A percentile compares a stretch with the other conserved stretches of the same genome.
These are phyloP conservation scores for Phaeosphaeria sp. DNA, from an alignment of 2,329 filamentous ascomycete species.

Conservation along the genomic window DNA sequence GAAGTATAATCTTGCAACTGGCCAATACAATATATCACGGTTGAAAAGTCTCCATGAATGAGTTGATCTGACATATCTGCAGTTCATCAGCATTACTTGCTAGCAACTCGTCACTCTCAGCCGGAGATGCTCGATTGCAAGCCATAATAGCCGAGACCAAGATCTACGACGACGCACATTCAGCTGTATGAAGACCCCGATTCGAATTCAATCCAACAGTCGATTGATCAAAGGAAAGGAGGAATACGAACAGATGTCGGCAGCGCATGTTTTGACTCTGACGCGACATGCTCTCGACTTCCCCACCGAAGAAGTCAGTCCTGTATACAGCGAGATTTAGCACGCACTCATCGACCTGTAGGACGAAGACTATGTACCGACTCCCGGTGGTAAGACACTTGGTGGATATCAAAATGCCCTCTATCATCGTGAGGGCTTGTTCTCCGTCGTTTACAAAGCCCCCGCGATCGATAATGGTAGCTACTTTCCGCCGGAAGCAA, in stretches of 20 bases:
- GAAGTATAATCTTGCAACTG: background rate
- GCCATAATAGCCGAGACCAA: slow-evolving; percentile 72
- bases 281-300: slow-evolving; percentile 28
- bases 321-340: background rate
- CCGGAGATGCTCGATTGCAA: slow-evolving; percentile 58
- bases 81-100: slow-evolving; percentile 59
- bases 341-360: slow-evolving; percentile 10
- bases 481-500: slow-evolving; percentile 32
- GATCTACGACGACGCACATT: slow-evolving; percentile 64
- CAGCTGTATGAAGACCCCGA: slow-evolving; percentile 56
- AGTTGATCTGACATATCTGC: slow-evolving; percentile 16
- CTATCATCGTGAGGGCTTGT: slow-evolving; percentile 71
- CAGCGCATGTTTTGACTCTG: slow-evolving; percentile 27
- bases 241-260: slow-evolving; percentile 40
- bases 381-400: slow-evolving; percentile 51
- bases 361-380: slow-evolving; percentile 43
- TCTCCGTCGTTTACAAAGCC: slow-evolving; percentile 82
- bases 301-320: slow-evolving; percentile 29
- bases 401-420: slow-evolving; percentile 64
- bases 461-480: slow-evolving; percentile 48
- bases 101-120: slow-evolving; percentile 52
- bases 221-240: slow-evolving; percentile 36
- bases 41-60: background rate
- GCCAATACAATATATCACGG: background rate
- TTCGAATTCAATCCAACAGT: background rate